Conservation (phyloP, 495 filamentous ascomycete species). For the Aspergillus affinis region DNA sequence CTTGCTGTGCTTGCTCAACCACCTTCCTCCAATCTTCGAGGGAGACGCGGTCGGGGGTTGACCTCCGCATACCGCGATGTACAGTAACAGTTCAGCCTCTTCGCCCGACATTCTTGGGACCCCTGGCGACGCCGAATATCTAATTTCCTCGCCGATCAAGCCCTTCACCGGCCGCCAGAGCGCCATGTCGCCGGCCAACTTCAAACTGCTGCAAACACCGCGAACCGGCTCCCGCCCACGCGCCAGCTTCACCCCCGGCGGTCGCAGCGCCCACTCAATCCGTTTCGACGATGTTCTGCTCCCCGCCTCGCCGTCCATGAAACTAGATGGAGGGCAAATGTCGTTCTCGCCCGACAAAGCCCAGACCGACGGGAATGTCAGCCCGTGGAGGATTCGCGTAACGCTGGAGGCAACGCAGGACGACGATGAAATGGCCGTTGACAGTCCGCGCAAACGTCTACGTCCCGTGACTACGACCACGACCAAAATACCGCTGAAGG, state of each 20-base stretch:
- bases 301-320: slow-evolving; percentile 40
- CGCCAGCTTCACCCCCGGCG: slow-evolving; percentile 39
- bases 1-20: not conserved
- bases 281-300: slow-evolving; percentile 48
- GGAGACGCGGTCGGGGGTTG: slow-evolving; percentile 12
- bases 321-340: slow-evolving; percentile 32
- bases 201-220: slow-evolving; percentile 34
- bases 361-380: slow-evolving; percentile 38
- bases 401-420: slow-evolving; percentile 59
- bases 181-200: slow-evolving; percentile 41
- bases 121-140: slow-evolving; percentile 45
- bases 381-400: slow-evolving; percentile 59
- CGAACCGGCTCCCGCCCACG: slow-evolving; percentile 27
- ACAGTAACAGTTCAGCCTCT: slow-evolving; percentile 41
- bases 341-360: slow-evolving; percentile 40
- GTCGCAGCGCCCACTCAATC: slow-evolving; percentile 42
- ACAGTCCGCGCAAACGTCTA: slow-evolving; percentile 35
- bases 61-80: slow-evolving; percentile 22
- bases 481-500: slow-evolving; percentile 56
- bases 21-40: not conserved
- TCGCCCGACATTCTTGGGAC: slow-evolving; percentile 49
- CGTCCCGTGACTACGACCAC: slow-evolving; percentile 47
- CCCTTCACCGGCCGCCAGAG: slow-evolving; percentile 45
- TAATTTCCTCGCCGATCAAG: slow-evolving; percentile 46
- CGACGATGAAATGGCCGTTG: slow-evolving; percentile 36